Evolutionary conservation across 2,329 filamentous ascomycete species (phyloP).

Genomic region (Cordyceps cicadae): DNA sequence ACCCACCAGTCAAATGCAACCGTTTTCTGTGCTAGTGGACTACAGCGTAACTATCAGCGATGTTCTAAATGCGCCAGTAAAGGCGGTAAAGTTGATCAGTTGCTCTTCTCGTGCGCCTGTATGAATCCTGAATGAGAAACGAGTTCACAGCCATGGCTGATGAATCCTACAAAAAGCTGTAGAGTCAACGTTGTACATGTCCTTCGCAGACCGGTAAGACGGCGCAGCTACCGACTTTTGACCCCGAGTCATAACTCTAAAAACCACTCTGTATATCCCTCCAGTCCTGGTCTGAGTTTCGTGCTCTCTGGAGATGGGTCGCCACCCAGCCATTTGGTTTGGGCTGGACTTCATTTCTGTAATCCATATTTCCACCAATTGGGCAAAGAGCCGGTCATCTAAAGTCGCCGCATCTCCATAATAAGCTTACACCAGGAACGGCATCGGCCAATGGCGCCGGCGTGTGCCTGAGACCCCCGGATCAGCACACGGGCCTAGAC

Average conservation of each 20-base stretch:
- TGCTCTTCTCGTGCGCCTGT: neutral
- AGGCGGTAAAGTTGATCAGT: too few relatives aligned
- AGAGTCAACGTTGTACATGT: neutral
- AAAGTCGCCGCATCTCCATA: neutral
- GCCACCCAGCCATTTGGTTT: neutral
- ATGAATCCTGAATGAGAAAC: neutral
- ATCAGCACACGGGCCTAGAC: neutral
- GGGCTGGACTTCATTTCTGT: neutral
- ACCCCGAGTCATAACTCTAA: neutral
- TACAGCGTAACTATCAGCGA: neutral
- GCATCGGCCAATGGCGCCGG: neutral
- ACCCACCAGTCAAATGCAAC: neutral
- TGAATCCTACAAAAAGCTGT: neutral
- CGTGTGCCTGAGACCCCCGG: neutral
- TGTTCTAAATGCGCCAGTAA: neutral
- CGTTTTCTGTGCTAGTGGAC: neutral
- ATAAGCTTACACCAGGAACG: neutral
- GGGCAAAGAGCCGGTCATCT: neutral
- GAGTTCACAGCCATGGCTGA: neutral
- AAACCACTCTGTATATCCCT: neutral
- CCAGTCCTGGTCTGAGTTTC: neutral
- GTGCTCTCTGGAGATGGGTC: neutral
- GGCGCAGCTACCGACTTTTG: neutral
- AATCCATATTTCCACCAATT: conserved; percentile 8
- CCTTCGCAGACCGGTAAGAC: neutral